Conservation (phyloP, 495 filamentous ascomycete species). For the Aspergillus nanangensis region DNA sequence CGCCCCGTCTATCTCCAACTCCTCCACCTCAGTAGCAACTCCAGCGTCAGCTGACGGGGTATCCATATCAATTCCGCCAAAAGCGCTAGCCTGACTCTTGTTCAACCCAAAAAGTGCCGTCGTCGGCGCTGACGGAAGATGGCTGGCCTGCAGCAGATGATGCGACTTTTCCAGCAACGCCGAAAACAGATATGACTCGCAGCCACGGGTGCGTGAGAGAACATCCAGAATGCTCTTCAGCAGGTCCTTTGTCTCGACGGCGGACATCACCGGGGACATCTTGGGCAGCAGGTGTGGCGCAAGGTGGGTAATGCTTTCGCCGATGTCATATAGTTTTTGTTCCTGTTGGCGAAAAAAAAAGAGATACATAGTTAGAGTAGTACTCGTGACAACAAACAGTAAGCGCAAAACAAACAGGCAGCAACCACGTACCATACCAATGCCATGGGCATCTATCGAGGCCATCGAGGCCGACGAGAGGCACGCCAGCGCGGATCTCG, state of each 20-base stretch:
- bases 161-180: not conserved
- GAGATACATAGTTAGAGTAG: no score
- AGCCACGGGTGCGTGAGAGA: constrained; percentile 1
- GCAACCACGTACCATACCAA: constrained; percentile 1
- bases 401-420: not conserved
- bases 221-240: constrained; percentile 1
- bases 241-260: not conserved
- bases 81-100: no score
- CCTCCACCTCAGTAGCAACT: no score
- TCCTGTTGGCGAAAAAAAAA: no score
- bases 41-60: no score
- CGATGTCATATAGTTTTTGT: constrained; percentile 3
- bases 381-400: no score
- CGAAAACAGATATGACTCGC: not conserved
- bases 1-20: no score
- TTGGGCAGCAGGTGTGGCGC: not conserved
- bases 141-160: constrained; percentile 1
- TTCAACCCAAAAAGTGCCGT: no score
- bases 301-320: constrained; percentile 2
- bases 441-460: constrained; percentile 1
- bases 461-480: constrained; percentile 1
- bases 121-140: no score
- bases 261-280: not conserved
- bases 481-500: not conserved
- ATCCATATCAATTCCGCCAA: no score